These are phyloP conservation scores for Claviceps maximensis DNA, from an alignment of 2,329 filamentous ascomycete genomes.

Conservation along the genomic window DNA sequence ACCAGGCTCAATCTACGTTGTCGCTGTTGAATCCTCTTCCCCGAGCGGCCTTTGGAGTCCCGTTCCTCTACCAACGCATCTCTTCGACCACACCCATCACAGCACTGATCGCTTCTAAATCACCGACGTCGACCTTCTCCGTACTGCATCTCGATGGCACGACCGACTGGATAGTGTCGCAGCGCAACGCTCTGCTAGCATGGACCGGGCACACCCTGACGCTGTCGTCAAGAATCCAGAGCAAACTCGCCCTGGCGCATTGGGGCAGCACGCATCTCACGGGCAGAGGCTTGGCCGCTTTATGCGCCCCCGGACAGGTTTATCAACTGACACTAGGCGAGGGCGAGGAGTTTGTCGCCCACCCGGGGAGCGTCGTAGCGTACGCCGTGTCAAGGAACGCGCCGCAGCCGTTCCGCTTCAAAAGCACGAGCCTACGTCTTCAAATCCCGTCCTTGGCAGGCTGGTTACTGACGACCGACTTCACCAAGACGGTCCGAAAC, in stretches of 20 bases:
- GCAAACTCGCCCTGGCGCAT: constrained; percentile 62
- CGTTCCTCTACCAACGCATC: constrained; percentile 88
- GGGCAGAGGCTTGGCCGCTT: constrained; percentile 71
- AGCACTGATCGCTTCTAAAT: constrained; percentile 78
- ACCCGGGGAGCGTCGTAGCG: constrained; percentile 83
- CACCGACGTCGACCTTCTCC: constrained; percentile 72
- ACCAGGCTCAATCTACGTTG: constrained; percentile 73
- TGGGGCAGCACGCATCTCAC: constrained; percentile 88
- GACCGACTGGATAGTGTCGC: constrained; percentile 87
- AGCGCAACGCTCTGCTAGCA: constrained; percentile 78
- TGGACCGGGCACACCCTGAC: constrained; percentile 87
- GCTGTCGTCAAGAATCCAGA: constrained; percentile 63
- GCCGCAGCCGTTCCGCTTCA: constrained; percentile 78
- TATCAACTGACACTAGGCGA: constrained; percentile 71
- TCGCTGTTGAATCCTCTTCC: constrained; percentile 75
- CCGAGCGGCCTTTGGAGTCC: constrained; percentile 69
- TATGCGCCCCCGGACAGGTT: constrained; percentile 77
- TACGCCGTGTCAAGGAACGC: constrained; percentile 65
- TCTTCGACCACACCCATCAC: constrained; percentile 79
- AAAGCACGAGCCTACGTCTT: constrained; percentile 59
- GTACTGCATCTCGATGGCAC: constrained; percentile 85
- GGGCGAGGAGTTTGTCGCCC: constrained; percentile 81
- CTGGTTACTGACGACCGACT: constrained; percentile 56
- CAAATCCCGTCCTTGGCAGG: constrained; percentile 60
- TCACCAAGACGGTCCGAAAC: constrained; percentile 58